Evolutionary conservation across 352 stramenopile genomes (phyloP).

Genomic region (Phytophthora cajani): DNA sequence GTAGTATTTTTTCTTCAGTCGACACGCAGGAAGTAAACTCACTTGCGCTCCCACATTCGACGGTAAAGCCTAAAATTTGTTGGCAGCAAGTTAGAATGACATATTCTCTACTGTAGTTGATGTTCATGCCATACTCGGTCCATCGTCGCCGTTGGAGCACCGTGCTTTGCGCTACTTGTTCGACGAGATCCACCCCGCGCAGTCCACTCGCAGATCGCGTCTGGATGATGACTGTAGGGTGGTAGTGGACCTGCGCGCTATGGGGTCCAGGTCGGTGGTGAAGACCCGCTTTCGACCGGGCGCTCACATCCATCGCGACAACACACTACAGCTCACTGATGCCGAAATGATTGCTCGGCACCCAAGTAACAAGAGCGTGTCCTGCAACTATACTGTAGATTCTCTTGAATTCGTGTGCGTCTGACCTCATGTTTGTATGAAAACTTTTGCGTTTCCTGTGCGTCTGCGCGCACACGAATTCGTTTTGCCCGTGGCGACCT

Average conservation of each 20-base stretch:
- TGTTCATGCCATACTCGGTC: conserved; percentile 46
- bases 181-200: conserved; percentile 55
- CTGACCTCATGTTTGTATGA: no score
- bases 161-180: conserved; percentile 57
- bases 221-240: conserved; percentile 13
- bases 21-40: conserved; percentile 2
- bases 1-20: background rate
- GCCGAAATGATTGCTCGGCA: background rate
- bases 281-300: background rate
- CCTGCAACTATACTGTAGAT: background rate
- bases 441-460: no score
- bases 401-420: no score
- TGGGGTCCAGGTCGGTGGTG: conserved; percentile 8
- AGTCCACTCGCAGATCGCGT: conserved; percentile 27
- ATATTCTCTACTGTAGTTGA: background rate
- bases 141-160: conserved; percentile 59
- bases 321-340: background rate
- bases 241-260: background rate
- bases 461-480: no score
- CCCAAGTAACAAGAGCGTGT: background rate
- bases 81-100: background rate
- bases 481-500: no score
- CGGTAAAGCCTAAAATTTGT: conserved; percentile 49
- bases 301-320: conserved; percentile 17
- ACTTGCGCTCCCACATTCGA: conserved; percentile 69